Evolutionary conservation across 2,329 filamentous ascomycete genomes (phyloP).

Genomic region (Cladosporium cucumerinum): DNA sequence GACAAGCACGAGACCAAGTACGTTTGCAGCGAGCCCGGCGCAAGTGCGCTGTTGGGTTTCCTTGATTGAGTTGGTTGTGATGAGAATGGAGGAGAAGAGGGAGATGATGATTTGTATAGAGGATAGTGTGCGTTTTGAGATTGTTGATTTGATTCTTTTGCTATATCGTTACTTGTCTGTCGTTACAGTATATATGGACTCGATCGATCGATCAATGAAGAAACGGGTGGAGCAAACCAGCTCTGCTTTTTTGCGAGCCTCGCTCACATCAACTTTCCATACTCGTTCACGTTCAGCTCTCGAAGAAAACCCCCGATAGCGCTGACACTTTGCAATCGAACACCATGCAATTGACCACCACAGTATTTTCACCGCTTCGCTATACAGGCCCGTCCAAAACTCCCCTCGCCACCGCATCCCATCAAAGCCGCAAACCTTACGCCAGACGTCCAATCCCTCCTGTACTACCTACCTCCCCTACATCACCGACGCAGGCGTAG

Average conservation of each 20-base stretch:
- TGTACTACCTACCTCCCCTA: not conserved
- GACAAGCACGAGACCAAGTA: slow-evolving; percentile 92
- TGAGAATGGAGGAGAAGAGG: not conserved
- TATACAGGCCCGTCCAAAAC: not conserved
- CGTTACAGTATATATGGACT: not conserved
- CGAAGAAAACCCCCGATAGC: no score
- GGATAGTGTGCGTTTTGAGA: not conserved
- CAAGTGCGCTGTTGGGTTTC: slow-evolving; percentile 63
- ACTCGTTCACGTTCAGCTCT: no score
- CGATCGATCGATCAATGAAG: not conserved
- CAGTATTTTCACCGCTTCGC: no score
- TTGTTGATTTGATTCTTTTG: not conserved
- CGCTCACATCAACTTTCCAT: not conserved
- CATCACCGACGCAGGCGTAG: not conserved
- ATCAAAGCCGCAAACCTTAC: not conserved
- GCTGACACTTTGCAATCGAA: no score
- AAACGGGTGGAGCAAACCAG: not conserved
- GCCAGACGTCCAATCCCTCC: not conserved
- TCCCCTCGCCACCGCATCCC: not conserved
- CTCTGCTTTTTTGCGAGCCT: not conserved
- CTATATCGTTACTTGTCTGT: not conserved
- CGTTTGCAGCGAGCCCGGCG: slow-evolving; percentile 88
- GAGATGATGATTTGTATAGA: not conserved
- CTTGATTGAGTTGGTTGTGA: not conserved
- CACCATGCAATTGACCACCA: no score